phyloP scores from a whole-genome alignment of 2,329 filamentous ascomycete genomes.

The Arachnomyces sp. region DNA sequence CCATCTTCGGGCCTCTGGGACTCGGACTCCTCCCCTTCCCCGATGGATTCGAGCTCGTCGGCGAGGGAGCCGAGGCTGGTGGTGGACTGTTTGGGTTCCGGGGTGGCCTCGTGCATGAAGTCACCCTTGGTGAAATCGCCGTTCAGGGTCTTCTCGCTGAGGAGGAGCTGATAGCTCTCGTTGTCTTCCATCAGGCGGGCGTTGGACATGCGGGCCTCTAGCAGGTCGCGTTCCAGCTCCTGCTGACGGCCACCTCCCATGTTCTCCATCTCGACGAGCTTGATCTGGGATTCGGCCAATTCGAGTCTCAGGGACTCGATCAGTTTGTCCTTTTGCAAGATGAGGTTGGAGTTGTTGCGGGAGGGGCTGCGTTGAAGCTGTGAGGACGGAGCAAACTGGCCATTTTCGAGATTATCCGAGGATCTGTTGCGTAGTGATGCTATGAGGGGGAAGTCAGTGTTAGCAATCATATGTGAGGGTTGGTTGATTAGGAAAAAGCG shows the following conservation, averaged over 20 bases:
- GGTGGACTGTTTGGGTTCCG: slow-evolving; percentile 39
- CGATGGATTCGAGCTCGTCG: slow-evolving; percentile 73
- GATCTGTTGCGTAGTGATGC: slow-evolving; percentile 44
- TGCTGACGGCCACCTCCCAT: slow-evolving; percentile 78
- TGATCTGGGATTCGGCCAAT: slow-evolving; percentile 89
- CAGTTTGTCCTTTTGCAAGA: slow-evolving; percentile 91
- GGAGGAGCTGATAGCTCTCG: slow-evolving; percentile 90
- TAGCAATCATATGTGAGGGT: neutral
- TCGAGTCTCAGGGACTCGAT: slow-evolving; percentile 89
- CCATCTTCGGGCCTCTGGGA: slow-evolving; percentile 61
- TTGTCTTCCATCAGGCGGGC: slow-evolving; percentile 97
- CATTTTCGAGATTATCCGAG: slow-evolving; percentile 58
- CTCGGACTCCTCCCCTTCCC: slow-evolving; percentile 54
- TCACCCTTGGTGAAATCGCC: slow-evolving; percentile 81
- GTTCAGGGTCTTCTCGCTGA: slow-evolving; percentile 91
- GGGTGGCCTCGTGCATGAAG: slow-evolving; percentile 54
- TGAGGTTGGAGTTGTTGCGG: slow-evolving; percentile 76
- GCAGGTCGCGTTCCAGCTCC: slow-evolving; percentile 80
- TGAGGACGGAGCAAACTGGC: slow-evolving; percentile 77
- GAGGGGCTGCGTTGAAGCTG: slow-evolving; percentile 82
- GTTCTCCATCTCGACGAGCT: slow-evolving; percentile 89
- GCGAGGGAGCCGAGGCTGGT: slow-evolving; percentile 55
- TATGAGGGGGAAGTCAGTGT: slow-evolving; percentile 11
- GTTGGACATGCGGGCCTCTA: slow-evolving; percentile 92
- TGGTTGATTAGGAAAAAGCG: neutral